Evolutionary conservation across 2,329 filamentous ascomycete genomes (phyloP), one percentile per base, ranked within the genome.

Genomic region (Tricladium varicosporioides): DNA sequence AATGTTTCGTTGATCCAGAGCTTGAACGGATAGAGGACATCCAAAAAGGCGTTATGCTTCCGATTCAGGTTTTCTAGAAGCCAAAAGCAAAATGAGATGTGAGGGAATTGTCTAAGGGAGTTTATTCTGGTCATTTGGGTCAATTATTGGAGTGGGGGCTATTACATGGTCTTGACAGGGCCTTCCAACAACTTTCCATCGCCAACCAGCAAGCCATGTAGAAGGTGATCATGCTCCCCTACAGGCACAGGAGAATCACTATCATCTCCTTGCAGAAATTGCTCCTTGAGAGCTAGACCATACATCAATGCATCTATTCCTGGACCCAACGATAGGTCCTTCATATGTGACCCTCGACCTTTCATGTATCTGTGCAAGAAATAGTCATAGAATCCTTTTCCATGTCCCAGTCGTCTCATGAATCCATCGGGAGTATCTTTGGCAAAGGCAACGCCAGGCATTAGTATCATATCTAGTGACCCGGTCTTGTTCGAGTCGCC

Each of bases 321-420:
- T 85, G 79, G 75, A 81, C 79, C 65, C 81, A 82, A 75, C 81
- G 71, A 73, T 49, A 66, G 62, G 63, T 67, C 56, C 62, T 63
- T 67, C 33, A 31, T 44, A 16, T 56, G 62, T 72, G 71, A 62
- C 42, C 33, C 62, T 32, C 52, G 67, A 72, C 73, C 80, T 71
- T 80, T 70, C 52, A 75, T 71, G 67, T 92, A 96, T 65, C 87
- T 84, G 68, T 87, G 84, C 70, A 99, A 76, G 73, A 96, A 99
- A 72, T 86, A 89, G 76, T 99, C 94, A 78, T 99, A 99, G 76
- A 96, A 99, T 32, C 94, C 94, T 73, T 91, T 96, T 56, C 94
- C 94, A 73, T 99, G 94, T 43, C 94, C 94, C 16, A 97, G 80
- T 65, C 94, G 83, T 64, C 87, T 83, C 59, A 94, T 81, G 11